phyloP scores from a whole-genome alignment of 495 filamentous ascomycete genomes.

The Talaromyces wortmannii region DNA sequence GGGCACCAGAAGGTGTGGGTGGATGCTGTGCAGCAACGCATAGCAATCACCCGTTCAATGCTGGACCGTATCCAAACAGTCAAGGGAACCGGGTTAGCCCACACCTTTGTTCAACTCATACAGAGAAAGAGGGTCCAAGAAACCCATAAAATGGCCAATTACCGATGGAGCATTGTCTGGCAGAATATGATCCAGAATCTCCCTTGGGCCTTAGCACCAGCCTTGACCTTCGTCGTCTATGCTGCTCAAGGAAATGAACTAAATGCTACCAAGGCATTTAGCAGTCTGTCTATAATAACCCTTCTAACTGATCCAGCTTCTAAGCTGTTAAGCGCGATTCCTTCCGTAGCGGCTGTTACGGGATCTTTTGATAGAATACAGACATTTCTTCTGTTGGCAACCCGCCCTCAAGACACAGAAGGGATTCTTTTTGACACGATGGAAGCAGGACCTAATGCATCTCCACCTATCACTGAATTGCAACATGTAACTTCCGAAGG shows the following conservation, averaged over 20 bases:
- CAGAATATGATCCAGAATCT: background rate
- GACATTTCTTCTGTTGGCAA: background rate
- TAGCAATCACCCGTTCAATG: conserved; percentile 18
- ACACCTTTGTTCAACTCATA: background rate
- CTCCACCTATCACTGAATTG: background rate
- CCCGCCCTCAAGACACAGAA: background rate
- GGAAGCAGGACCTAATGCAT: background rate
- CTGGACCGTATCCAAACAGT: conserved; percentile 3
- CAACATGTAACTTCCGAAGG: background rate
- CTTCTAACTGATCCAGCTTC: background rate
- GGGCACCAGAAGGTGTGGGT: background rate
- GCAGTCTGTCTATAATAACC: background rate
- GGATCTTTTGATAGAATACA: background rate
- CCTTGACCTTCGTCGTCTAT: background rate
- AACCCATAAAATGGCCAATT: background rate
- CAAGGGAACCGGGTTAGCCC: background rate
- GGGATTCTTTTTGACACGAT: background rate
- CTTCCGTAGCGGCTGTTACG: background rate
- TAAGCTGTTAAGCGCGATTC: background rate
- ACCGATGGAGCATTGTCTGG: background rate
- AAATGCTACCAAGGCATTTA: background rate
- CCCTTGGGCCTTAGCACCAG: background rate
- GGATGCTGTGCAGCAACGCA: background rate
- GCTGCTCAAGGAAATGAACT: background rate
- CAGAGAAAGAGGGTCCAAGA: background rate